Evolutionary conservation across 225 moss, liverwort and hornwort species (phyloP).

Genomic region (Thuidium tamariscinum): DNA sequence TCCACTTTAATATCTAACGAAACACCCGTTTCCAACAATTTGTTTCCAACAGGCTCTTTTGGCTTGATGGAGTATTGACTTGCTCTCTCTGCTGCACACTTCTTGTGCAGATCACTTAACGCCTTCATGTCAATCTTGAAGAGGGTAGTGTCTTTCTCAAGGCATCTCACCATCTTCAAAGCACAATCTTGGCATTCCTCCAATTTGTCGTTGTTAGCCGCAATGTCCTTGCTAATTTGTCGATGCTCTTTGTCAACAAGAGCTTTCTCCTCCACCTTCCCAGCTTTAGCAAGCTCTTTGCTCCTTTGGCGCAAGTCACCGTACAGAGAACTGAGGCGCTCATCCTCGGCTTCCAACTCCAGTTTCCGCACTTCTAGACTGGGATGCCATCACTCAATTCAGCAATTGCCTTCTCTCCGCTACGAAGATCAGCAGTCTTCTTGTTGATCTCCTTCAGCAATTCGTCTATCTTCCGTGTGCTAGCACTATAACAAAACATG

Average conservation of each 20-base stretch:
- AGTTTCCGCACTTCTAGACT: fast-evolving
- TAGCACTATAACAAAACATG: too few species aligned
- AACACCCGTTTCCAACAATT: background rate
- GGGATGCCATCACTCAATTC: background rate
- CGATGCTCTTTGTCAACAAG: fast-evolving
- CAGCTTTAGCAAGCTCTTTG: background rate
- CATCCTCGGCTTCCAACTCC: background rate
- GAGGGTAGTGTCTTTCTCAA: too few species aligned
- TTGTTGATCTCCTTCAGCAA: background rate
- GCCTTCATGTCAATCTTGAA: fast-evolving
- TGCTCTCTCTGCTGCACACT: background rate
- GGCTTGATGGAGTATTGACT: background rate
- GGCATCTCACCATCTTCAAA: fast-evolving
- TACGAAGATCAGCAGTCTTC: fast-evolving
- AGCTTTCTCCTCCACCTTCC: fast-evolving
- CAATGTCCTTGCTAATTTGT: background rate
- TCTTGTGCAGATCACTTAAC: background rate
- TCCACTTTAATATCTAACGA: fast-evolving
- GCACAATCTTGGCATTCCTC: background rate
- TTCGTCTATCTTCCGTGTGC: fast-evolving
- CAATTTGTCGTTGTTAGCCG: background rate
- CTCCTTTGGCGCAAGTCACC: background rate
- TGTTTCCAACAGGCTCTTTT: background rate
- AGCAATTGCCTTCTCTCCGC: fast-evolving
- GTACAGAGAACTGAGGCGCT: background rate